Evolutionary conservation across 2,329 filamentous ascomycete species (phyloP), one percentile per base, ranked within the genome.

Genomic region (Scorias spongiosa): DNA sequence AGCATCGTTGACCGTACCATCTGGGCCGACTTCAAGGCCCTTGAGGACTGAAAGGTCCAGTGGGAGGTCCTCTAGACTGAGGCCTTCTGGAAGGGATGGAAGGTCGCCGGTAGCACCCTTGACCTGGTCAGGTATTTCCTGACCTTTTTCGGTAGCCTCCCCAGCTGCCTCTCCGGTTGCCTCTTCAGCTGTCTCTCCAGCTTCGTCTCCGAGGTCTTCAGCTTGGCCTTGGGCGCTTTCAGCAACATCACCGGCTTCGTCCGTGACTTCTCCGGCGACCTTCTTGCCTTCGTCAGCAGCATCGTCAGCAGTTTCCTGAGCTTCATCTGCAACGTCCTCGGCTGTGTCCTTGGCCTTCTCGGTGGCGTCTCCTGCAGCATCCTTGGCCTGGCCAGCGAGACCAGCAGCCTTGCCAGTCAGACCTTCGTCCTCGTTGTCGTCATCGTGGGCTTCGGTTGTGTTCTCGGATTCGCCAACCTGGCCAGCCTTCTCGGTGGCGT

Each of bases 11-110:
- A 78, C 67, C 29, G 67, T 58, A 29, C 74, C 75, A 20, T 74
- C 72, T 42, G 72, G 68, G 38, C 72, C 63, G 20, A 76, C 71
- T 49, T 70, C 67, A 40, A 70, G 63, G 42, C 67, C 69, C 53
- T 69, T 70, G 45, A 72, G 62, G 10, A 70, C 52, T 20, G 60
- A 63, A 9, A 72, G 61, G 51, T 69, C 67, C 46, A 61, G 51
- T 17, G 66, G 65, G 40, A 62, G 57, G 26, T 52, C 56, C 14
- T 63, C 60, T 29, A 61, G 61, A 8, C 62, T 58, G 28, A 57
- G 44, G 8, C 54, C 52, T 10, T 44, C 46, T 30, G 43, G 29
- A 18, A 41, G 39, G 38, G 12, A 11, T 11, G 38, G 12, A 40
- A 56, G 39, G 10, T 12, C 42, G 15, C 30, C 41, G 29, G 36